A percentile compares a stretch with the other conserved stretches of the same genome.
phyloP scores from a whole-genome alignment of 2,329 filamentous ascomycete species.

The Akanthomyces uredinophilus region DNA sequence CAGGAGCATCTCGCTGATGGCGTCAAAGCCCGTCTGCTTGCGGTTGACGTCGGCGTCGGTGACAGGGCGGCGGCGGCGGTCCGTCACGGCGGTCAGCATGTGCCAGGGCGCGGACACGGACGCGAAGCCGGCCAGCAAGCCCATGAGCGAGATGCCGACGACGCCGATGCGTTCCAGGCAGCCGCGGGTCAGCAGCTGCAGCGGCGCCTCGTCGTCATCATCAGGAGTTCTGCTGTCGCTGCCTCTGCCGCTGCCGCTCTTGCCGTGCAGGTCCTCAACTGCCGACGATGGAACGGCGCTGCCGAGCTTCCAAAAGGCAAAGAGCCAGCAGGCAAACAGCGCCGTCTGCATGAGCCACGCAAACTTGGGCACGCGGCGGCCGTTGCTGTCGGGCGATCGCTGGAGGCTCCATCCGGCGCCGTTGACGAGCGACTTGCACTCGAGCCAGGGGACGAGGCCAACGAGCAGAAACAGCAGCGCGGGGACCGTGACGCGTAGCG shows the following conservation, averaged over 20 bases:
- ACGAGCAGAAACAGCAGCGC: conserved; percentile 68
- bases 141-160: conserved; percentile 82
- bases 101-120: conserved; percentile 87
- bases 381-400: conserved; percentile 43
- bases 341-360: conserved; percentile 60
- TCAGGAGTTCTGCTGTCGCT: not conserved
- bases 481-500: conserved; percentile 64
- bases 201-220: conserved; percentile 24
- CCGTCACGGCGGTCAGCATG: conserved; percentile 61
- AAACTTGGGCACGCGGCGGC: conserved; percentile 49
- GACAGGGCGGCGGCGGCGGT: conserved; percentile 48
- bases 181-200: conserved; percentile 42
- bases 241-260: conserved; percentile 16
- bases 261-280: not conserved
- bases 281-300: conserved; percentile 48
- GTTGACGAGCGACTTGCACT: conserved; percentile 61
- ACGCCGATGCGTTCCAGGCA: conserved; percentile 70
- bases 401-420: conserved; percentile 58
- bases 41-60: conserved; percentile 70
- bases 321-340: conserved; percentile 64
- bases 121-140: conserved; percentile 80
- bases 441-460: conserved; percentile 70
- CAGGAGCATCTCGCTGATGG: conserved; percentile 72
- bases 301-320: conserved; percentile 72
- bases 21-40: conserved; percentile 73